Conservation (phyloP, 352 stramenopile genomes). For the Pythium periplocum region DNA sequence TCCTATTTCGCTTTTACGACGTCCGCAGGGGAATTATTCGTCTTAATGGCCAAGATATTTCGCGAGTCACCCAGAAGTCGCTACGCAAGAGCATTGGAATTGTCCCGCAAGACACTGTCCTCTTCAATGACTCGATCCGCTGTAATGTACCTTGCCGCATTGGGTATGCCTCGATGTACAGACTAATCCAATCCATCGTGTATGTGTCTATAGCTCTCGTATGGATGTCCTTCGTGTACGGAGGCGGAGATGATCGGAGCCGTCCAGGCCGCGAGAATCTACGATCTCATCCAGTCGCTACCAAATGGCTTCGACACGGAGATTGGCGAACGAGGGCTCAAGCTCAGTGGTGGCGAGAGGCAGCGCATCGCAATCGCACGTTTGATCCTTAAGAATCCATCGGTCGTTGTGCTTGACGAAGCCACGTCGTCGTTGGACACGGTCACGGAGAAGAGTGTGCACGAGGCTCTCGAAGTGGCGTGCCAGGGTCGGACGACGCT, state of each 20-base stretch:
- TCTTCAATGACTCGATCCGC: slow-evolving; percentile 97
- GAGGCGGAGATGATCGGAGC: slow-evolving; percentile 89
- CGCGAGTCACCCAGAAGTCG: slow-evolving; percentile 81
- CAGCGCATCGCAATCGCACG: slow-evolving; percentile 80
- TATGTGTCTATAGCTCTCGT: slow-evolving; percentile 67
- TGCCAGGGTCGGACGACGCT: slow-evolving; percentile 60
- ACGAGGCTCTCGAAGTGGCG: slow-evolving; percentile 45
- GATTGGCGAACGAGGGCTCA: slow-evolving; percentile 73
- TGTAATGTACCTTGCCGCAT: slow-evolving; percentile 86
- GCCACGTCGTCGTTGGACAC: slow-evolving; percentile 77
- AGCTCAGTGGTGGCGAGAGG: slow-evolving; percentile 78
- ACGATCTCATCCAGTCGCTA: slow-evolving; percentile 92
- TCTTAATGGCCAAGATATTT: slow-evolving; percentile 91
- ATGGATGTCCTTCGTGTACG: slow-evolving; percentile 80
- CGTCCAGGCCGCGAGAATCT: slow-evolving; percentile 89
- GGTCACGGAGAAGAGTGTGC: slow-evolving; percentile 64
- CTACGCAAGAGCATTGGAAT: slow-evolving; percentile 91
- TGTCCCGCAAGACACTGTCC: slow-evolving; percentile 94
- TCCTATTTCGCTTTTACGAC: slow-evolving; percentile 97
- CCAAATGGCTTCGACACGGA: slow-evolving; percentile 89
- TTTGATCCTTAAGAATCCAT: slow-evolving; percentile 72
- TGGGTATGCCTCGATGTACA: too few relatives aligned
- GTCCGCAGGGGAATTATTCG: slow-evolving; percentile 70
- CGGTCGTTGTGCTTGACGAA: slow-evolving; percentile 71
- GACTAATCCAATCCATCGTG: too few relatives aligned